Evolutionary conservation across 2,329 filamentous ascomycete species (phyloP).

Genomic region (Xylaria polymorpha): DNA sequence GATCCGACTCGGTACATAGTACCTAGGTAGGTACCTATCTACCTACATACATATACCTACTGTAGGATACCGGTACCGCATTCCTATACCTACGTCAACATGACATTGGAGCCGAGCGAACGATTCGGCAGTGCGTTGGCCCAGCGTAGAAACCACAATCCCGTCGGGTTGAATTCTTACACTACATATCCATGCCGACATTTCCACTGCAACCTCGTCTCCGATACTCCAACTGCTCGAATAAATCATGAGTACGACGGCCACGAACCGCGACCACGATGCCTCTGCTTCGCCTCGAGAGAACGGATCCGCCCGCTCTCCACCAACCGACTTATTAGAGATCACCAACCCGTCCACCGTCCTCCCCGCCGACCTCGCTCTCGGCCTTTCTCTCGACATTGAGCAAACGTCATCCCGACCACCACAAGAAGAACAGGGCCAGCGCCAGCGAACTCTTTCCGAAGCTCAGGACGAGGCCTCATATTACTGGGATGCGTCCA

Average conservation of each 20-base stretch:
- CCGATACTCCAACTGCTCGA: background rate
- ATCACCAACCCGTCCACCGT: slow-evolving; percentile 36
- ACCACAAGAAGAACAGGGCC: slow-evolving; percentile 8
- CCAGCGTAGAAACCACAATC: background rate
- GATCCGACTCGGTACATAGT: slow-evolving; percentile 27
- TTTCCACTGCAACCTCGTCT: slow-evolving; percentile 19
- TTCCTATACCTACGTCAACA: slow-evolving; percentile 31
- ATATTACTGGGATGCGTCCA: slow-evolving; percentile 67
- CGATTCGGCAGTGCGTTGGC: slow-evolving; percentile 16
- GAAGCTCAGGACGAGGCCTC: slow-evolving; percentile 51
- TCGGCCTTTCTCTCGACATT: slow-evolving; percentile 45
- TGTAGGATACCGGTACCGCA: too few species aligned
- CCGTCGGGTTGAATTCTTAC: slow-evolving; percentile 26
- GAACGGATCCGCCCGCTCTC: slow-evolving; percentile 35
- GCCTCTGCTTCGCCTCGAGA: slow-evolving; percentile 22
- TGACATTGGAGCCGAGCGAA: slow-evolving; percentile 9
- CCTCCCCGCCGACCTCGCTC: slow-evolving; percentile 45
- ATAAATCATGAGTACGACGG: slow-evolving; percentile 33
- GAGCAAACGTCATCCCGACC: slow-evolving; percentile 27
- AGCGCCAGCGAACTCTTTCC: slow-evolving; percentile 15
- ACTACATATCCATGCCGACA: slow-evolving; percentile 13
- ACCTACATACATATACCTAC: too few species aligned
- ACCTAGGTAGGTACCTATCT: too few species aligned
- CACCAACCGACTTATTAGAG: slow-evolving; percentile 43
- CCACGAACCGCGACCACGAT: slow-evolving; percentile 34